phyloP scores from a whole-genome alignment of 768 basidiomycete genomes.

The Tricholoma bakamatsutake region DNA sequence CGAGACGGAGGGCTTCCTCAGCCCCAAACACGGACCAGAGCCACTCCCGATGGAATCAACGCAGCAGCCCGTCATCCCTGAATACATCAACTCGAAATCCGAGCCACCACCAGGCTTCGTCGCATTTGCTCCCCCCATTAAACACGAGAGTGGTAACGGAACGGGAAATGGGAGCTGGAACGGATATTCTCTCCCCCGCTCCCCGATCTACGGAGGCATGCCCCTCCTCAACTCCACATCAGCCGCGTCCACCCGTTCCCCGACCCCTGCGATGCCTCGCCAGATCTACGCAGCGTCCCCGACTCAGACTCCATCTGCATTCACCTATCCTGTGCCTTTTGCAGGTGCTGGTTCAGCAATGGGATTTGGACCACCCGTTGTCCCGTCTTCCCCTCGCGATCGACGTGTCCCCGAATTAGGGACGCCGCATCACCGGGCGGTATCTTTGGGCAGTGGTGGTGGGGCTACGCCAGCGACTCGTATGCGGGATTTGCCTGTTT shows the following conservation, averaged over 20 bases:
- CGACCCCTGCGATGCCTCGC: neutral
- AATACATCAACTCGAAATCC: neutral
- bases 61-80: neutral
- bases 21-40: neutral
- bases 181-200: neutral
- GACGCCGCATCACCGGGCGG: neutral
- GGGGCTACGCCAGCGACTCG: neutral
- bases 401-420: neutral
- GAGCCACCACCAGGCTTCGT: slow-evolving; percentile 2
- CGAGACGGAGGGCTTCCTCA: neutral
- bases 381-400: neutral
- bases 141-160: neutral
- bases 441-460: neutral
- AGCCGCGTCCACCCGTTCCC: neutral
- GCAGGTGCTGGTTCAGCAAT: neutral
- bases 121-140: neutral
- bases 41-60: neutral
- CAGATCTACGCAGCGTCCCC: neutral
- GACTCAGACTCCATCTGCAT: neutral
- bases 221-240: neutral
- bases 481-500: neutral
- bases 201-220: neutral
- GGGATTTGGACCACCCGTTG: neutral
- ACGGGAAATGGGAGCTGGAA: neutral
- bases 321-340: neutral